phyloP scores from a whole-genome alignment of 345 rosid species.

The Arabis hirsuta region DNA sequence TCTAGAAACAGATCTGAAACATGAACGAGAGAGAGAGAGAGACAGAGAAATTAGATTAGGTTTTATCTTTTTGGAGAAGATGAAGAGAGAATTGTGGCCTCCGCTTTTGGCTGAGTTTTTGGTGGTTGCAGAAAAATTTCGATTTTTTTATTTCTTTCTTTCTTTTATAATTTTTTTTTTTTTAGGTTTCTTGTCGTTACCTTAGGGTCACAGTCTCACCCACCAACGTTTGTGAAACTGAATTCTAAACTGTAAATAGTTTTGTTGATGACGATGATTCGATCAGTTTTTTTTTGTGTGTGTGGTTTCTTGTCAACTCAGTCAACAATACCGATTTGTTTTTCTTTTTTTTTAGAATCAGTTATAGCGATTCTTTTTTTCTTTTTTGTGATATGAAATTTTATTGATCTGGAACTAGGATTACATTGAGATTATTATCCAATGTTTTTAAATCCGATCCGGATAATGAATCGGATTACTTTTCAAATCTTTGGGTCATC shows the following conservation, averaged over 20 bases:
- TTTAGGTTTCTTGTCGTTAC: slow-evolving; percentile 31
- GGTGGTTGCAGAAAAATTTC: slow-evolving; percentile 49
- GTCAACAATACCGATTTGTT: background rate
- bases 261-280: slow-evolving; percentile 14
- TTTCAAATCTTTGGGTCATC: too few relatives aligned
- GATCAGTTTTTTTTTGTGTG: slow-evolving; percentile 6
- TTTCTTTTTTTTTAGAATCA: background rate
- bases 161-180: slow-evolving; percentile 25
- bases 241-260: slow-evolving; percentile 12
- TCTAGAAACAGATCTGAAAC: slow-evolving; percentile 33
- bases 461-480: too few relatives aligned
- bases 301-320: slow-evolving; percentile 7
- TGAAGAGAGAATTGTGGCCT: slow-evolving; percentile 38
- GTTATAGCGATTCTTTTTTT: too few relatives aligned
- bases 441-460: too few relatives aligned
- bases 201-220: slow-evolving; percentile 23
- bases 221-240: slow-evolving; percentile 36
- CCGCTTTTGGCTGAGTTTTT: slow-evolving; percentile 48
- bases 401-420: too few relatives aligned
- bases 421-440: too few relatives aligned
- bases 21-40: background rate
- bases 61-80: slow-evolving; percentile 34
- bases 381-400: too few relatives aligned
- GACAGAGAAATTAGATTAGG: background rate
- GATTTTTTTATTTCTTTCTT: slow-evolving; percentile 26